Evolutionary conservation across 2,329 filamentous ascomycete species (phyloP), one percentile per base, ranked within the genome.

Genomic region (Ophiostoma novo-ulmi): DNA sequence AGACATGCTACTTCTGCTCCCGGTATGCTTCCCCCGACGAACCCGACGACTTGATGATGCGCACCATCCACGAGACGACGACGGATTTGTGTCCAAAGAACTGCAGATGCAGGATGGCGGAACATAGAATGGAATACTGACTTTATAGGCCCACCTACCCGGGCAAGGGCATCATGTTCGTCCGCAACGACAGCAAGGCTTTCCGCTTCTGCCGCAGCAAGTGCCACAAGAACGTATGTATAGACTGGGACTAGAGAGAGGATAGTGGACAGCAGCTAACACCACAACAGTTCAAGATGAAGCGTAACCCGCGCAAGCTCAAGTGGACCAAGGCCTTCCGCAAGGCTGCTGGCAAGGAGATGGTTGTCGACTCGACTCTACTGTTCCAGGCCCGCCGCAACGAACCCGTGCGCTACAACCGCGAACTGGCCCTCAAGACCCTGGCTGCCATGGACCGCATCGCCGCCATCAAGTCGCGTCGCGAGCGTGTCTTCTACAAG

Each of bases 321-420:
- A 95, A 93, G 82, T 97, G 94, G 95, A 97, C 94, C 73, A 97
- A 97, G 85, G 89, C 92, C 69, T 94, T 94, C 86, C 91, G 93
- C 78, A 90, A 90, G 79, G 88, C 90, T 22, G 90, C 91, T 71
- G 92, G 92, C 83, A 96, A 93, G 83, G 86, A 89, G 79, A 88
- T 97, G 92, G 91, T 92, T 71, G 94, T 98, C 81, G 95, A 99
- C 85, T 91, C 88, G 77, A 97, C 94, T 41, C 89, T 99, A 73
- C 91, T 93, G 78, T 97, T 98, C 82, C 91, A 92, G 73, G 91
- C 93, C 75, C 91, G 93, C 78, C 91, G 95, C 84, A 97, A 99
- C 85, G 88, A 96, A 41, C 95, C 95, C 75, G 88, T 96, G 73
- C 92, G 94, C 79, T 99, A 99, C 88, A 92, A 97, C 87, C 90